Evolutionary conservation across 129 eudicot species (phyloP).

Genomic region (Centella asiatica): DNA sequence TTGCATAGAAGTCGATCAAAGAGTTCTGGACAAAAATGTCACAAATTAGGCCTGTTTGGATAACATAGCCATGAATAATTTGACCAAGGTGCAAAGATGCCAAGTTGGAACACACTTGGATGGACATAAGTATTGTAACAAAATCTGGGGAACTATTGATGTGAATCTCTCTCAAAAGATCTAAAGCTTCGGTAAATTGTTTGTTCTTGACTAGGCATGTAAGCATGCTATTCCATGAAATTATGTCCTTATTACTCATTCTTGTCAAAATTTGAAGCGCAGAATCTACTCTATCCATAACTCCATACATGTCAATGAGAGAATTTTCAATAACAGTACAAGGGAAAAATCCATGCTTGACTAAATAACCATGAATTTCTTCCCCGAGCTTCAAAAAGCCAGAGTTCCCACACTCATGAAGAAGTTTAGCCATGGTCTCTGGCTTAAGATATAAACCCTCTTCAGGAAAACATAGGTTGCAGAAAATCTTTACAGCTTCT

Average conservation of each 20-base stretch:
- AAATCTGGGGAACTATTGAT: slow-evolving; percentile 20
- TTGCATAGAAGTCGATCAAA: slow-evolving; percentile 45
- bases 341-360: slow-evolving; percentile 26
- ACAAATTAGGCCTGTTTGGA: slow-evolving; percentile 14
- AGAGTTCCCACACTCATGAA: slow-evolving; percentile 17
- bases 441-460: slow-evolving; percentile 21
- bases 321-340: slow-evolving; percentile 20
- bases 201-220: slow-evolving; percentile 18
- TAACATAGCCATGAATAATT: slow-evolving; percentile 23
- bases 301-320: slow-evolving; percentile 24
- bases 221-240: slow-evolving; percentile 27
- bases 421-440: slow-evolving; percentile 27
- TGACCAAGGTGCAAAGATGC: slow-evolving; percentile 23
- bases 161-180: slow-evolving; percentile 17
- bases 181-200: slow-evolving; percentile 10
- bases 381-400: slow-evolving; percentile 17
- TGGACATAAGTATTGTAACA: slow-evolving; percentile 20
- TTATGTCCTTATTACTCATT: slow-evolving; percentile 17
- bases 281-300: slow-evolving; percentile 2
- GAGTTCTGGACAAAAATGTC: slow-evolving; percentile 37
- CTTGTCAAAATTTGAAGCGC: slow-evolving; percentile 10
- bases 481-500: slow-evolving; percentile 15
- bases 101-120: slow-evolving; percentile 24
- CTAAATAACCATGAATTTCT: slow-evolving; percentile 25
- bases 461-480: slow-evolving; percentile 12